phyloP scores from a whole-genome alignment of 306 rosid species.

The Quercus robur region DNA sequence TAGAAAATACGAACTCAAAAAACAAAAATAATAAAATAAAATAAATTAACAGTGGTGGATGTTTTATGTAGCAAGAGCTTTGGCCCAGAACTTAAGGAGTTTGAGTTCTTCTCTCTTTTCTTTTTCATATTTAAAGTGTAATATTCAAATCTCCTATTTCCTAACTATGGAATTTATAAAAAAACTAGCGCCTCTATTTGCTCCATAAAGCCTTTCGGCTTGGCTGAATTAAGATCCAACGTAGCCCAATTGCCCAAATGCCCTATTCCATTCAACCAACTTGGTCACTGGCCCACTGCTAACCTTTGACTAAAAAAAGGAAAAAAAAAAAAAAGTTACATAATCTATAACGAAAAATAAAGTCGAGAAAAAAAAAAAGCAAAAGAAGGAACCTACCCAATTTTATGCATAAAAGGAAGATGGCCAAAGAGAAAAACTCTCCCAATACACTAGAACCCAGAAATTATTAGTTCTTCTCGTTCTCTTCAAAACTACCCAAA shows the following conservation, averaged over 20 bases:
- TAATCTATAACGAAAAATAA: slow-evolving; percentile 32
- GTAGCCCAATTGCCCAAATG: not conserved
- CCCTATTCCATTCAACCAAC: slow-evolving; percentile 1
- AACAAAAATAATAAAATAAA: no score
- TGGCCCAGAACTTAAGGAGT: no score
- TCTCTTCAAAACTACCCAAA: not conserved
- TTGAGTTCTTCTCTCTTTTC: no score
- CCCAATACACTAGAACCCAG: slow-evolving; percentile 13
- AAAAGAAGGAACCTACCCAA: slow-evolving; percentile 24
- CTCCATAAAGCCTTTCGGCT: no score
- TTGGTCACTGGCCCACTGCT: slow-evolving; percentile 11
- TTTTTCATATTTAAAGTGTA: no score
- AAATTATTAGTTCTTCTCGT: slow-evolving; percentile 17
- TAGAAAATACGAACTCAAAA: no score
- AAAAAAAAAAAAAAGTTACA: slow-evolving; percentile 14
- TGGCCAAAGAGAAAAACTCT: slow-evolving; percentile 3
- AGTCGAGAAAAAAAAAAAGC: slow-evolving; percentile 33
- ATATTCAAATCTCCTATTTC: no score
- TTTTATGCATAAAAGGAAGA: slow-evolving; percentile 9
- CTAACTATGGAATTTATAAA: no score
- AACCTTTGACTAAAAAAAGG: slow-evolving; percentile 16
- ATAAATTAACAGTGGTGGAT: no score
- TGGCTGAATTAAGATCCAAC: no score
- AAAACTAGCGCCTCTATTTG: no score
- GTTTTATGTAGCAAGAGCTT: no score